Evolutionary conservation across 257 asterid genomes (phyloP).

Genomic region (Solanum arcanum): DNA sequence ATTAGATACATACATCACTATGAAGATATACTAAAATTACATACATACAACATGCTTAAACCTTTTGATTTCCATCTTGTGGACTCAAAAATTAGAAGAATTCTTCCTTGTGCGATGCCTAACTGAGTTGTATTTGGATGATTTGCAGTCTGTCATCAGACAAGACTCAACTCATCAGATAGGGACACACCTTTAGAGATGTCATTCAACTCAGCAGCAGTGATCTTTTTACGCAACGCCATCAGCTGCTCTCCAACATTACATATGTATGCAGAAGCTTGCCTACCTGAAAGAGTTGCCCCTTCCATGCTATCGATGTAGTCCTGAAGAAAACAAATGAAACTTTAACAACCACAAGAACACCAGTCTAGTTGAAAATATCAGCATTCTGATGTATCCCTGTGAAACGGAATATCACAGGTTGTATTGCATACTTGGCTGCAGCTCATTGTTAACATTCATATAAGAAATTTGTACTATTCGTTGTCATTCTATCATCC

Average conservation of each 20-base stretch:
- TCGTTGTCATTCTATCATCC: background rate
- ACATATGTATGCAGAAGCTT: conserved; percentile 83
- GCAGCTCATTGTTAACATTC: background rate
- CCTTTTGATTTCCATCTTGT: background rate
- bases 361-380: background rate
- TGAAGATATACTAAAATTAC: background rate
- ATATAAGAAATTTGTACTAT: background rate
- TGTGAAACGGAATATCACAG: background rate
- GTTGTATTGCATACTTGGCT: background rate
- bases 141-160: conserved; percentile 13
- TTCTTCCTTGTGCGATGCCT: background rate
- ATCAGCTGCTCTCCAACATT: conserved; percentile 72
- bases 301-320: conserved; percentile 99
- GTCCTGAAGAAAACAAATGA: conserved; percentile 37
- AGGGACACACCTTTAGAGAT: conserved; percentile 10
- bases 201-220: conserved; percentile 10
- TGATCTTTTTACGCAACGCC: conserved; percentile 35
- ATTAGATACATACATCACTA: background rate
- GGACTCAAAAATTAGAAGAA: background rate
- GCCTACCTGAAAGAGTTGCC: conserved; percentile 92
- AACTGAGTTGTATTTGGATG: background rate
- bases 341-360: background rate
- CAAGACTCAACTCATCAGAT: conserved; percentile 48
- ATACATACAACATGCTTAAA: background rate
- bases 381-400: background rate